These are phyloP conservation scores for Phoma herbarum DNA, from an alignment of 2,329 filamentous ascomycete genomes.

Conservation along the genomic window DNA sequence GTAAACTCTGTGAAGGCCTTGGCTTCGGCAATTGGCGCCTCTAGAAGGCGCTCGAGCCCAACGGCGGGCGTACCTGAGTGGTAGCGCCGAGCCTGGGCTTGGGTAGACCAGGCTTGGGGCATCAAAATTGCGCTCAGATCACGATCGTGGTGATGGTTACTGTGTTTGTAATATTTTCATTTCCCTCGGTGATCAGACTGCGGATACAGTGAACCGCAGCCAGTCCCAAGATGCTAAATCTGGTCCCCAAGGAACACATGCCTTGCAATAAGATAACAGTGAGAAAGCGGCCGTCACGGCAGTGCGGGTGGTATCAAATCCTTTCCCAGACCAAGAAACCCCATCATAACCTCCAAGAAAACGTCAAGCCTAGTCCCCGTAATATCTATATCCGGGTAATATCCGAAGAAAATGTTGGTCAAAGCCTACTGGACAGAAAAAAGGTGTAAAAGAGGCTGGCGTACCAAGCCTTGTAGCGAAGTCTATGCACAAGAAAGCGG, in stretches of 20 bases:
- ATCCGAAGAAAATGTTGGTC: not conserved
- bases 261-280: not conserved
- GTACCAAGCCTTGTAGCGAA: conserved; percentile 13
- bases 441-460: conserved; percentile 11
- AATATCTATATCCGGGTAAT: not conserved
- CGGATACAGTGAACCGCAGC: conserved; percentile 1
- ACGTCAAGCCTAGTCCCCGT: conserved; percentile 13
- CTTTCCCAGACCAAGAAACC: conserved; percentile 8
- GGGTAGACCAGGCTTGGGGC: not conserved
- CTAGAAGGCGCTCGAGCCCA: not conserved
- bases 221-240: conserved; percentile 5
- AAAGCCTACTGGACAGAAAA: conserved; percentile 8
- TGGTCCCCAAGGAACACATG: not conserved
- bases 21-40: conserved; percentile 1
- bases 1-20: not conserved
- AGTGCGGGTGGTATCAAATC: conserved; percentile 17
- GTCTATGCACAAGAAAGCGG: conserved; percentile 17
- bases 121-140: not conserved
- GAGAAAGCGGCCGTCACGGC: conserved; percentile 12
- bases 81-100: conserved; percentile 9
- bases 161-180: conserved; percentile 1
- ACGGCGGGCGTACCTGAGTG: not conserved
- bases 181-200: conserved; percentile 8
- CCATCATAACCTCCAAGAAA: conserved; percentile 16
- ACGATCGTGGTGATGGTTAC: not conserved